Percentiles rank a stretch among this genome's conserved stretches.
These are phyloP conservation scores for Cladobotryum mycophilum DNA, from an alignment of 2,329 filamentous ascomycete genomes.

Conservation along the genomic window DNA sequence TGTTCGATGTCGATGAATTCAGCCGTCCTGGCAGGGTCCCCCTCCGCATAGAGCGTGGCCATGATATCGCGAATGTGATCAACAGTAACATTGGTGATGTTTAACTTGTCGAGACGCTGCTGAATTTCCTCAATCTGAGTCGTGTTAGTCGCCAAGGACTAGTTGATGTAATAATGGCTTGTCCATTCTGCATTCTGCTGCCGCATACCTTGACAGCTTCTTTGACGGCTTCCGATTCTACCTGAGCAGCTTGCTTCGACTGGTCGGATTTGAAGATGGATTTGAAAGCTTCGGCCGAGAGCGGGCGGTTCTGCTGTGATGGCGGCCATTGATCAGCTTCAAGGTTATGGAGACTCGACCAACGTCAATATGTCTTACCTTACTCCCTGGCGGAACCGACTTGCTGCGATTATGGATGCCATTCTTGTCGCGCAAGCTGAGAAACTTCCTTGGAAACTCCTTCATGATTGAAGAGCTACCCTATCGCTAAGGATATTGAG, in stretches of 20 bases:
- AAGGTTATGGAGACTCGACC: neutral
- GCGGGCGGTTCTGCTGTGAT: constrained; percentile 41
- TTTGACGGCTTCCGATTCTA: constrained; percentile 16
- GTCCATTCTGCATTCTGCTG: neutral
- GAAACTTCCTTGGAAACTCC: constrained; percentile 56
- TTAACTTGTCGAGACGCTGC: constrained; percentile 35
- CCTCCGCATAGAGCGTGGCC: constrained; percentile 58
- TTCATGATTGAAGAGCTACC: constrained; percentile 38
- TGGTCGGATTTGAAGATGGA: constrained; percentile 59
- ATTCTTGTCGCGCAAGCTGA: constrained; percentile 64
- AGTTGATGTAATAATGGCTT: neutral
- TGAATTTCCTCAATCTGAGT: constrained; percentile 37
- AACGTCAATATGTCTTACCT: constrained; percentile 12
- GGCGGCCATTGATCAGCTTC: constrained; percentile 10
- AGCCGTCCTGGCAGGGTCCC: constrained; percentile 67
- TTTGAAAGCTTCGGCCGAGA: constrained; percentile 53
- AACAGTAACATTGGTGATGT: constrained; percentile 41
- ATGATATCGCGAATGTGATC: constrained; percentile 53
- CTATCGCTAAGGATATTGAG: too few species aligned
- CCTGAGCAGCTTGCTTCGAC: constrained; percentile 37
- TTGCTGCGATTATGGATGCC: constrained; percentile 47
- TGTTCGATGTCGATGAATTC: constrained; percentile 73
- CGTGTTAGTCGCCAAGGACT: neutral
- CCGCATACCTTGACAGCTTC: constrained; percentile 35
- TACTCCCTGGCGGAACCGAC: constrained; percentile 44